phyloP scores from a whole-genome alignment of 2,329 filamentous ascomycete species.

The Tolypocladium album region DNA sequence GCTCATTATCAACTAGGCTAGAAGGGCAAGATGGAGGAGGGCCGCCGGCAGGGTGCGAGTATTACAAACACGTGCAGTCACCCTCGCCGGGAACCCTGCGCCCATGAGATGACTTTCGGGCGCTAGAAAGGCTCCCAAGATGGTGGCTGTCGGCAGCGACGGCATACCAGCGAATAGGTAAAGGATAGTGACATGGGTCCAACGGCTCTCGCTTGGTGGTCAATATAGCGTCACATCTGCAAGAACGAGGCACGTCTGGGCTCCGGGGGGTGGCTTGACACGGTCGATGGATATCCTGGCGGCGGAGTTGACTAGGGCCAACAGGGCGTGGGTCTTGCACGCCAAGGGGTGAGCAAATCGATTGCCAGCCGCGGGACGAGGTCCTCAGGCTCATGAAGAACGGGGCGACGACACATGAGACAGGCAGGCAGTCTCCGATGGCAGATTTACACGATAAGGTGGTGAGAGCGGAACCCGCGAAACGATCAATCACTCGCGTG shows the following conservation, averaged over 20 bases:
- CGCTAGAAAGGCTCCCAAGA: slow-evolving; percentile 6
- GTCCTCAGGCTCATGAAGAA: not conserved
- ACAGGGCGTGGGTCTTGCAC: not conserved
- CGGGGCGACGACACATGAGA: not conserved
- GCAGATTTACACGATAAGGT: not conserved
- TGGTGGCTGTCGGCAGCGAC: slow-evolving; percentile 9
- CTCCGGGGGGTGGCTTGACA: not conserved
- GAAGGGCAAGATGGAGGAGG: not conserved
- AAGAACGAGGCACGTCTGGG: not conserved
- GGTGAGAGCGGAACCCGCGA: not conserved
- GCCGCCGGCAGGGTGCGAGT: slow-evolving; percentile 4
- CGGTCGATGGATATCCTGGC: not conserved
- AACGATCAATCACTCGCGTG: not conserved
- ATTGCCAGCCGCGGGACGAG: not conserved
- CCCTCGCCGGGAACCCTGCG: slow-evolving; percentile 1
- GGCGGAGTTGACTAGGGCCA: not conserved
- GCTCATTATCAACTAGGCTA: slow-evolving; percentile 4
- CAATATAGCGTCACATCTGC: not conserved
- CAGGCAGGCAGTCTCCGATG: not conserved
- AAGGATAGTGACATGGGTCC: slow-evolving; percentile 4
- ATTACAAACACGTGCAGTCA: slow-evolving; percentile 8
- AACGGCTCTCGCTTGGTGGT: slow-evolving; percentile 7
- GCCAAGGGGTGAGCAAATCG: not conserved
- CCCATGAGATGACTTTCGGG: slow-evolving; percentile 6
- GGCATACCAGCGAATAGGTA: slow-evolving; percentile 5